Evolutionary conservation across 2,329 filamentous ascomycete genomes (phyloP), one percentile per base, ranked within the genome.

Genomic region (Scytalidium sp.): DNA sequence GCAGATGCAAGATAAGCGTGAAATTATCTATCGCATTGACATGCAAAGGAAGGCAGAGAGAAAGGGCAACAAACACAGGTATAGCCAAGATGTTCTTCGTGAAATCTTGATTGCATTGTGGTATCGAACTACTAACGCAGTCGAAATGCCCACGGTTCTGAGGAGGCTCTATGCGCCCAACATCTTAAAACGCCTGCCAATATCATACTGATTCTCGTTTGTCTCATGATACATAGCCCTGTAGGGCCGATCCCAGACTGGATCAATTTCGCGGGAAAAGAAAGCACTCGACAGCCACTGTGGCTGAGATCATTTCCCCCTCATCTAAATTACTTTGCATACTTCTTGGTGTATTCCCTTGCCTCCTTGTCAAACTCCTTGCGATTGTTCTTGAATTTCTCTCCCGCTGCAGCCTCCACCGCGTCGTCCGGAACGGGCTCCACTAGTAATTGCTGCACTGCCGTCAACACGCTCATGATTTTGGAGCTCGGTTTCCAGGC

Each of bases 401-500:
- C 83, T 22, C 84, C 86, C 51, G 88, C 87, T 36, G 75, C 75
- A 1, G 76, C 74, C 71, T 90, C 86, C 29, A 90, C 80, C 7
- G 86, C 82, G 69, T 90, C 86, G 60, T 89, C 85, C 1, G 83
- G 78, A 67, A 87, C 84, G 1, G 86, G 86, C 66, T 86, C 83
- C 20, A 75, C 72, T 48, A 90, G 68, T 53, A 89, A 71, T 49
- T 83, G 79, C 52, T 81, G 73, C 19, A 84, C 83, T 51, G 87
- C 83, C 54, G 80, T 75, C 42, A 90, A 73, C 32, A 89, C 84
- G 1, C 80, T 76, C 19, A 73, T 67, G 57, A 89, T 82, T 71
- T 83, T 85, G 63, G 82, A 85, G 47, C 79, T 82, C 1, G 86
- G 86, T 70, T 90, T 90, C 86, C 86, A 90, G 60, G 84, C 79